These are phyloP conservation scores for Neckera pumila DNA, from an alignment of 225 moss, liverwort and hornwort genomes.

Conservation along the genomic window DNA sequence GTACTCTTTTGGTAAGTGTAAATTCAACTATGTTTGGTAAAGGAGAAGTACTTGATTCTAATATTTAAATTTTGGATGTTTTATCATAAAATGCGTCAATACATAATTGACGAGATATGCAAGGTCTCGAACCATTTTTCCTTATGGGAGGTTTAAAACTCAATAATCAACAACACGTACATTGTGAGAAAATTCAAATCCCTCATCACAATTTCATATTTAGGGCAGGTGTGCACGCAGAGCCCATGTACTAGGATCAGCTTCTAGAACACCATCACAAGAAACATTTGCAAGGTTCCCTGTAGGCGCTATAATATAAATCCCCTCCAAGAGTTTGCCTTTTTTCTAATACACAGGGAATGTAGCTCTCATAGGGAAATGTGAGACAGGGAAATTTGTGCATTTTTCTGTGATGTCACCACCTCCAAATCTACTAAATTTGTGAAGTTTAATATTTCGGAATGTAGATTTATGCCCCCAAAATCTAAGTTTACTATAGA, in stretches of 20 bases:
- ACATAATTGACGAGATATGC: background rate
- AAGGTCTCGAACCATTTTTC: background rate
- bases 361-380: too few relatives aligned
- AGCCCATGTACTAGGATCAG: background rate
- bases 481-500: too few relatives aligned
- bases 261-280: background rate
- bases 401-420: too few relatives aligned
- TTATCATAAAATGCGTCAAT: background rate
- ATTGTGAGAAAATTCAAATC: background rate
- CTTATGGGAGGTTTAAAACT: background rate
- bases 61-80: background rate
- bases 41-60: background rate
- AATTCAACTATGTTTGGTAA: background rate
- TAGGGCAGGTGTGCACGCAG: background rate
- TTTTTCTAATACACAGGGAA: too few relatives aligned
- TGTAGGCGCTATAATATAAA: too few relatives aligned
- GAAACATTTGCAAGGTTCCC: too few relatives aligned
- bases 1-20: background rate
- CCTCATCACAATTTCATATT: background rate
- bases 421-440: too few relatives aligned
- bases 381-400: too few relatives aligned
- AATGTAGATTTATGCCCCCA: too few relatives aligned
- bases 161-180: background rate
- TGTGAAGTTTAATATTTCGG: too few relatives aligned
- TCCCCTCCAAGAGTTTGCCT: too few relatives aligned